Conservation (phyloP, 441 rosid genomes). For the Arabidopsis hybrid region DNA sequence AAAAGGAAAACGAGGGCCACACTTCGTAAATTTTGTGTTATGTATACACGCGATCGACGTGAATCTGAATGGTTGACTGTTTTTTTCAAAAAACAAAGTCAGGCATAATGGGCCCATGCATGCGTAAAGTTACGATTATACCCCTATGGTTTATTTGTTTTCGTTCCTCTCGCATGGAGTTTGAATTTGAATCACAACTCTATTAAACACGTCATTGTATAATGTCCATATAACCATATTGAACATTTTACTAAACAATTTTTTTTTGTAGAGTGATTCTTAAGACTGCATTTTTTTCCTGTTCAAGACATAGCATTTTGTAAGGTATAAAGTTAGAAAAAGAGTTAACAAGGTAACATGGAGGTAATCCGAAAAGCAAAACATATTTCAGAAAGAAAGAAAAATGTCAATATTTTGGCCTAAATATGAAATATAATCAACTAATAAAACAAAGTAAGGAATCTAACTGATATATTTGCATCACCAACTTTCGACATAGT, state of each 20-base stretch:
- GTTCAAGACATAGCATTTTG: no score
- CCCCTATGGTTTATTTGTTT: slow-evolving; percentile 7
- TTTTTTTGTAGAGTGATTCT: neutral
- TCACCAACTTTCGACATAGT: no score
- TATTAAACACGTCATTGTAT: slow-evolving; percentile 26
- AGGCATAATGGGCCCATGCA: slow-evolving; percentile 23
- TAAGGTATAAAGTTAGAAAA: neutral
- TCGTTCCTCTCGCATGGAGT: neutral
- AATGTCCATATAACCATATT: neutral
- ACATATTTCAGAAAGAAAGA: neutral
- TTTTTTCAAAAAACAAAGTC: slow-evolving; percentile 21
- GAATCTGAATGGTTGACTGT: slow-evolving; percentile 44
- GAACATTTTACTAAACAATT: neutral
- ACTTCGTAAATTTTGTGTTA: slow-evolving; percentile 27
- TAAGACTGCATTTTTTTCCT: neutral
- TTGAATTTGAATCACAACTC: slow-evolving; percentile 34
- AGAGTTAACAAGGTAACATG: slow-evolving; percentile 22
- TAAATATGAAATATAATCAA: neutral
- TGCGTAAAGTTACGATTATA: neutral
- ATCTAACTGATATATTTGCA: no score
- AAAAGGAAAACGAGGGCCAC: slow-evolving; percentile 29
- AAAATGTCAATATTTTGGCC: slow-evolving; percentile 20
- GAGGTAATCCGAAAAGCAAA: slow-evolving; percentile 14
- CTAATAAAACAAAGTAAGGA: no score
- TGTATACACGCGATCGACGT: slow-evolving; percentile 46